Percentiles rank a stretch among this genome's conserved stretches.
Conservation (phyloP, 208 protist genomes). For the Blastocrithidia nonstop region DNA sequence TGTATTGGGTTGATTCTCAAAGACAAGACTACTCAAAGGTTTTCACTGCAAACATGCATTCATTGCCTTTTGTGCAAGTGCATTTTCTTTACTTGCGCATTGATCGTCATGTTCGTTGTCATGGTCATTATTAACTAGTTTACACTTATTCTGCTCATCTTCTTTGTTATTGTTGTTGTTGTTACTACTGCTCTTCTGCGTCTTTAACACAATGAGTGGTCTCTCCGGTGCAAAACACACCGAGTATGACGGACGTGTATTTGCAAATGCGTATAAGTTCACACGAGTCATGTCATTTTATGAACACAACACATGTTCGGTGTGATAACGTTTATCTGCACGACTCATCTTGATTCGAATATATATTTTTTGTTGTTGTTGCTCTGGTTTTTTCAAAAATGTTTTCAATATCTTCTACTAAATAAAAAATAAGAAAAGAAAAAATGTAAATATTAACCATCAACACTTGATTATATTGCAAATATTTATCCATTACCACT, state of each 20-base stretch:
- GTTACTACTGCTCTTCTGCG: conserved; percentile 9
- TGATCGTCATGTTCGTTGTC: no score
- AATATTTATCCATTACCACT: no score
- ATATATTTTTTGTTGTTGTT: not conserved
- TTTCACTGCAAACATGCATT: conserved; percentile 66
- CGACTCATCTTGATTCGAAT: conserved; percentile 25
- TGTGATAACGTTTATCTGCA: conserved; percentile 47
- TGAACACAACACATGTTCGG: conserved; percentile 39
- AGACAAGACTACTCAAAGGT: conserved; percentile 35
- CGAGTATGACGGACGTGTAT: conserved; percentile 37
- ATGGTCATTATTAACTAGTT: no score
- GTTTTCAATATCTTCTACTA: no score
- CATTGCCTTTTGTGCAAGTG: conserved; percentile 9
- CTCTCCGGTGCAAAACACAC: conserved; percentile 54
- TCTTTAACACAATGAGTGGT: conserved; percentile 61
- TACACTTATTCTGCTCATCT: not conserved
- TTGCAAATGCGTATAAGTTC: conserved; percentile 66
- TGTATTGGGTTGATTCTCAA: conserved; percentile 39
- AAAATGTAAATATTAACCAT: conserved; percentile 4
- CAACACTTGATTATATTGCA: no score
- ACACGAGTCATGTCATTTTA: conserved; percentile 27
- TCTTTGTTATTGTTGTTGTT: not conserved
- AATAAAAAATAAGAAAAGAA: not conserved
- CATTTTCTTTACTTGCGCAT: not conserved
- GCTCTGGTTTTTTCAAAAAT: no score